Conservation (phyloP, 176 grass and related monocot genomes). For the Carex pumila region DNA sequence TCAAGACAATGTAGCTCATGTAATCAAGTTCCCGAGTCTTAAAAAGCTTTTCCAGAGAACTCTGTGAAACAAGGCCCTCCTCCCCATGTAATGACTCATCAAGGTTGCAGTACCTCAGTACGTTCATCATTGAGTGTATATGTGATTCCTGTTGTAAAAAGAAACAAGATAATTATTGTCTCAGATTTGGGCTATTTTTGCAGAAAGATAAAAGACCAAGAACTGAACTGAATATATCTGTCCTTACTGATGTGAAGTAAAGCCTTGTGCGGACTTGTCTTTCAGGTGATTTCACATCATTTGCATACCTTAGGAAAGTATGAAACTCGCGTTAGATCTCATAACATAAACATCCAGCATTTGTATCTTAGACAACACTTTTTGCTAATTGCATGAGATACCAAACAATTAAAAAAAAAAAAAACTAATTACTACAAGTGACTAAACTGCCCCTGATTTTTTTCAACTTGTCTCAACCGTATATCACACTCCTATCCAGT, state of each 20-base stretch:
- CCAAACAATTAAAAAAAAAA: slow-evolving; percentile 6
- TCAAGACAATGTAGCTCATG: slow-evolving; percentile 92
- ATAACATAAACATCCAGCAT: slow-evolving; percentile 1
- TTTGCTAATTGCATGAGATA: neutral
- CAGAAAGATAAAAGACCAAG: slow-evolving; percentile 9
- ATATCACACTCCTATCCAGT: neutral
- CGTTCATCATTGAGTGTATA: slow-evolving; percentile 93
- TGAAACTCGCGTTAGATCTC: slow-evolving; percentile 18
- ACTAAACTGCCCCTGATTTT: neutral
- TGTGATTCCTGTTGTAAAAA: slow-evolving; percentile 76
- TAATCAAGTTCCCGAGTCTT: slow-evolving; percentile 89
- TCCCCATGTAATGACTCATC: slow-evolving; percentile 76
- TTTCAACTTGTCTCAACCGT: neutral
- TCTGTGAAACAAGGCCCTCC: slow-evolving; percentile 73
- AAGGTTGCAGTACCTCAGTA: slow-evolving; percentile 84
- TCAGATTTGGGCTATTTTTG: slow-evolving; percentile 14
- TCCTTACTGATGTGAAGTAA: slow-evolving; percentile 93
- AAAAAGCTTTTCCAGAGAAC: slow-evolving; percentile 49
- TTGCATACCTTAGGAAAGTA: slow-evolving; percentile 74
- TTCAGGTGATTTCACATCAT: slow-evolving; percentile 76
- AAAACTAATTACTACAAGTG: neutral
- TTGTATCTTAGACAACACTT: neutral
- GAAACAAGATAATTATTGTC: slow-evolving; percentile 20
- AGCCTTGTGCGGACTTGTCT: slow-evolving; percentile 93
- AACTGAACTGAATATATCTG: slow-evolving; percentile 19